These are phyloP conservation scores for Eimeria mitis DNA, from an alignment of 169 alveolate genomes.

Conservation along the genomic window DNA sequence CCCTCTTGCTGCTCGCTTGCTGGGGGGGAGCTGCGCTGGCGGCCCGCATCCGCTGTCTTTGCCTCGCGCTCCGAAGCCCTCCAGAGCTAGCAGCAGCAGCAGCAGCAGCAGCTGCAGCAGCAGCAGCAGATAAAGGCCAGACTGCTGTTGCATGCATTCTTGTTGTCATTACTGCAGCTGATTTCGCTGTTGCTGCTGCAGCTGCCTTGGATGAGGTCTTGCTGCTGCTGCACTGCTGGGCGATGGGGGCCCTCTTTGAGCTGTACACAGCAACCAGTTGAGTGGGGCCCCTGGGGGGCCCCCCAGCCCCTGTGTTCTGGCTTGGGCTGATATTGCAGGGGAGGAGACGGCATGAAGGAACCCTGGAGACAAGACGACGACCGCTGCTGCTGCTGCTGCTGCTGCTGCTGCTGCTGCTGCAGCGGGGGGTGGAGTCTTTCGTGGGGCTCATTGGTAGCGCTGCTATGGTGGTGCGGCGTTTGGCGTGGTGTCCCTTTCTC, in stretches of 20 bases:
- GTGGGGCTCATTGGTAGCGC: neutral
- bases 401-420: neutral
- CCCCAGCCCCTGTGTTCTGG: neutral
- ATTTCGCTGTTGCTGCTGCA: neutral
- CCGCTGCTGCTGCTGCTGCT: slow-evolving; percentile 2
- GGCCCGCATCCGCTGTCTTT: neutral
- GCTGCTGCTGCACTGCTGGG: neutral
- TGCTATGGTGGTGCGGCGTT: neutral
- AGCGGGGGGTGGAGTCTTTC: neutral
- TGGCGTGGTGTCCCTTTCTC: neutral
- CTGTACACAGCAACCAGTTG: neutral
- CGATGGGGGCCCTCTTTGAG: neutral
- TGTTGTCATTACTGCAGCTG: slow-evolving; percentile 18
- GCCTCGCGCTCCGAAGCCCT: neutral
- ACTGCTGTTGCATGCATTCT: neutral
- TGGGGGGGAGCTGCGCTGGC: neutral
- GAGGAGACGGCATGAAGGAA: slow-evolving; percentile 18
- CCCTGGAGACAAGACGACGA: neutral
- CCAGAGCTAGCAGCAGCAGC: neutral
- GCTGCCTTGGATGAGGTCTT: neutral
- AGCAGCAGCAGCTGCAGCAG: neutral
- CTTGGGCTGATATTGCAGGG: neutral
- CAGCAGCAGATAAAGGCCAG: too few relatives aligned
- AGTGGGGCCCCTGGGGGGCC: neutral
- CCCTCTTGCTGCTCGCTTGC: neutral